Percentiles rank a stretch among this genome's conserved stretches.
Evolutionary conservation across 75 land plant genomes (phyloP).

Genomic region (Azolla pinnata): DNA sequence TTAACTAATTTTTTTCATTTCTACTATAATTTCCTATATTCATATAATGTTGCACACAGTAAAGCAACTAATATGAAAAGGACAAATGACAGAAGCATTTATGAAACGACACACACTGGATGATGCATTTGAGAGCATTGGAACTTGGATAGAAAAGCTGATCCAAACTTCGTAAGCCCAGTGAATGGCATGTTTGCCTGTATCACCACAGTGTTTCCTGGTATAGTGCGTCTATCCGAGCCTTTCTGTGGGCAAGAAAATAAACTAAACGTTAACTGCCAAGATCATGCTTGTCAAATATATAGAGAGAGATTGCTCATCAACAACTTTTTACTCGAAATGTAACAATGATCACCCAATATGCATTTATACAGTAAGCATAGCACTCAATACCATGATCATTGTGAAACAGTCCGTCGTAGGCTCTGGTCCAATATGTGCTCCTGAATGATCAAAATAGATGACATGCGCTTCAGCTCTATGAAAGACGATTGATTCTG

Average conservation of each 20-base stretch:
- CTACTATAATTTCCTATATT: too few relatives aligned
- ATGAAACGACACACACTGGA: constrained; percentile 40
- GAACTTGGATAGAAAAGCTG: constrained; percentile 84
- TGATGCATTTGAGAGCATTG: constrained; percentile 96
- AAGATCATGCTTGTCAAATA: too few relatives aligned
- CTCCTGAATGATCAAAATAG: constrained; percentile 40
- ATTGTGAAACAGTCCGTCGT: constrained; percentile 95
- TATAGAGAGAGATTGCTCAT: not conserved
- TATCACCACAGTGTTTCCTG: constrained; percentile 93
- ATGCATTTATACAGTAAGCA: constrained; percentile 1
- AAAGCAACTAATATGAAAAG: too few relatives aligned
- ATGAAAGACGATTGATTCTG: too few relatives aligned
- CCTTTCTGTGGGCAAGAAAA: constrained; percentile 51
- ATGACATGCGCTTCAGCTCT: too few relatives aligned
- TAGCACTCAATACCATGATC: constrained; percentile 59
- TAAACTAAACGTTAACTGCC: too few relatives aligned
- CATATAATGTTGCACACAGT: too few relatives aligned
- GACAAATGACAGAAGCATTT: not conserved
- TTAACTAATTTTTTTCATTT: too few relatives aligned
- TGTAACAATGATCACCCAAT: too few relatives aligned
- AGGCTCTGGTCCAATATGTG: constrained; percentile 99
- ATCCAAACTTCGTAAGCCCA: constrained; percentile 82
- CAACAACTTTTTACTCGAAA: too few relatives aligned
- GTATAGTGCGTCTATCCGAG: constrained; percentile 82
- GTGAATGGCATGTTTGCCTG: constrained; percentile 94